Base-by-base conservation (phyloP, 768 basidiomycete genomes). In the Sporobolomyces pararoseus region DNA sequence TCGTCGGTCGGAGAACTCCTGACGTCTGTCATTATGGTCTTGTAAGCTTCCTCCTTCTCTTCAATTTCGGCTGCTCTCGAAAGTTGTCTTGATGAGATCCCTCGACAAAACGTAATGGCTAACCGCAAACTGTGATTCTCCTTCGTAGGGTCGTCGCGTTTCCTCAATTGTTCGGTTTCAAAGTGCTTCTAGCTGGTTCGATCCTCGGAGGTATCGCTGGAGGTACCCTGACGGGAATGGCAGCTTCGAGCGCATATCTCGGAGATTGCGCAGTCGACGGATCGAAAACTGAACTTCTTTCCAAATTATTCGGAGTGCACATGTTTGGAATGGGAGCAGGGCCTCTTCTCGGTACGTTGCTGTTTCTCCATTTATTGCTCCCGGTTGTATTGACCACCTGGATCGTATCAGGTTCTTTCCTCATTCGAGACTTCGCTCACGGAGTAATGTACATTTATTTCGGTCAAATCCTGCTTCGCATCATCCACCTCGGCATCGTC, bases 241-340 rank as follows among this genome's bases (percentile, higher is more conserved):
- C 67, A 0, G 50, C 44, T 27, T 39, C 53, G 1, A 21, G 50
- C 9, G 67, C 72, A 4, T 73, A 69, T 60, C 34, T 73, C 4
- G 53, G 63, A 39, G 72, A 73, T 29, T 52, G 52, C 31, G 53
- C 72, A 16, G 29, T 27, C 9, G 34, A 42, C 1, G 67, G 50
- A 0, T 63, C 64, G 4, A 68, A 65, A 47, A 65, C 67, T 0
- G 53, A 66, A n/a, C 32, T 73, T 4, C 47, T 73, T 1, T 63
- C 64, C 0, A 4, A 32, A 2, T 49, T 66, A 34, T 50, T 63
- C 14, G 72, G 47, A 4, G 21, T 42, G 5, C 12, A 44, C 25
- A 61, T 61, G 34, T 27, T 53, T 7, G 69, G 69, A 0, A 23
- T 47, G 10, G 69, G 51, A 1, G 10, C 65, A n/a, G 69, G 69